Base-by-base conservation (phyloP, 2,329 filamentous ascomycete species). In the Periconia digitata region DNA sequence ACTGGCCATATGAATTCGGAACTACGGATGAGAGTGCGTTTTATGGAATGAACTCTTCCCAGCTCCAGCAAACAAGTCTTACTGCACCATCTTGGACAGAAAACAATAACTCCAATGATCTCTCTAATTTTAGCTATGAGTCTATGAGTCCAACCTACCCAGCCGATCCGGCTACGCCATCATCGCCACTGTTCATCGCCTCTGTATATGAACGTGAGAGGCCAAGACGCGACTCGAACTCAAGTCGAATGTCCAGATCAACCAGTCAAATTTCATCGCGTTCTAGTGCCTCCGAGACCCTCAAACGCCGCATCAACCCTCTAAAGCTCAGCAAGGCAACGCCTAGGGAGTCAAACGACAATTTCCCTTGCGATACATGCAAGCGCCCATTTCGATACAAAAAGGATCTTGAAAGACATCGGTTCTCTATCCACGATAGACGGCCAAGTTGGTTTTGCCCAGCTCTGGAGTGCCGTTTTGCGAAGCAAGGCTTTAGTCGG, bases 401-500 rank as follows among this genome's bases (percentile, higher is more conserved):
- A 18, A 47, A 47, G 16, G 44, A 47, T 22, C 23, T 47, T 15
- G 44, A 47, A 18, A 40, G 44, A 17, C 44, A 47, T 21, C 41
- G 41, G 27, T 21, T 20, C 20, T 47, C 44, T 10, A 32, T 47
- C n/a, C 44, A 47, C 36, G 29, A 35, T 8, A 36, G 29, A 8
- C 38, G 29, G 13, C 24, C 44, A 8, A 40, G 38, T 13, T 47
- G 44, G 44, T 47, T 47, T 20, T 47, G 44, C 16, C 44, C 44
- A 12, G 27, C 24, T 15, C 5, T 16, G 3, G 12, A 17, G 17
- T 47, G 44, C 39, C 40, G 27, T n/a, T 47, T 41, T 27, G 27
- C 44, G 17, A 37, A 15, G 18, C 38, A 42, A 37, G 44, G 44
- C 8, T 47, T 47, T 21, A 47, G 24, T 18, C 37, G 44, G 8